phyloP scores from a whole-genome alignment of 139 green algal genomes.

The Coelastrella sp. region DNA sequence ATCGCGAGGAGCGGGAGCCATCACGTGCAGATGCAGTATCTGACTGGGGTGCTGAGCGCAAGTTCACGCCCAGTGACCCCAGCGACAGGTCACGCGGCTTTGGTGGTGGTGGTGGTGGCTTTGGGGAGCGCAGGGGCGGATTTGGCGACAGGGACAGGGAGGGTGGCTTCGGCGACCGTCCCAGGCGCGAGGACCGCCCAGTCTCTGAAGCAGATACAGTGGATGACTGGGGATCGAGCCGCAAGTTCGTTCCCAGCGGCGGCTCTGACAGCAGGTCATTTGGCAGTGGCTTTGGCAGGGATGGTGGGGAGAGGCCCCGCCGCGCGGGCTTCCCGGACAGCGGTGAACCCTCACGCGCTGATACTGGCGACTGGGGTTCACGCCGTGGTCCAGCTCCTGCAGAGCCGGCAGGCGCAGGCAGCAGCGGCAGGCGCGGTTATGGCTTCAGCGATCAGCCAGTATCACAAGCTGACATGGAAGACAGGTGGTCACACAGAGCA shows the following conservation, averaged over 20 bases:
- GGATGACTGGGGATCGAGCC: slow-evolving; percentile 79
- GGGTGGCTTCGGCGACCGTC: slow-evolving; percentile 57
- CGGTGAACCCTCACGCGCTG: slow-evolving; percentile 49
- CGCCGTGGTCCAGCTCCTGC: slow-evolving; percentile 16
- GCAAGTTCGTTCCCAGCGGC: slow-evolving; percentile 70
- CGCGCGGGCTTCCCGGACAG: slow-evolving; percentile 20
- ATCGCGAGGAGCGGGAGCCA: slow-evolving; percentile 60
- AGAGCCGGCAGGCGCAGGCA: slow-evolving; percentile 1
- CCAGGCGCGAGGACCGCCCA: slow-evolving; percentile 51
- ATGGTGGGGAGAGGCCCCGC: slow-evolving; percentile 41
- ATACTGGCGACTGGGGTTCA: slow-evolving; percentile 53
- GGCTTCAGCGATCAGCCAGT: slow-evolving; percentile 43
- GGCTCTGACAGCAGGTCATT: slow-evolving; percentile 24
- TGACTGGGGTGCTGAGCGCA: slow-evolving; percentile 84
- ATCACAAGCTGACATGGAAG: slow-evolving; percentile 48
- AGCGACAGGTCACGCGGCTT: slow-evolving; percentile 51
- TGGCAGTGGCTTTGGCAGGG: slow-evolving; percentile 37
- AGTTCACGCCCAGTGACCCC: slow-evolving; percentile 68
- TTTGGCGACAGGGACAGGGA: slow-evolving; percentile 51
- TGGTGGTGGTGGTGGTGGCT: slow-evolving; percentile 53
- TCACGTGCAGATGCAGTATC: slow-evolving; percentile 82
- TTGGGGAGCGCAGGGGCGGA: slow-evolving; percentile 49
- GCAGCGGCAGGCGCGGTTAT: slow-evolving; percentile 35
- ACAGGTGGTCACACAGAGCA: slow-evolving; percentile 31
- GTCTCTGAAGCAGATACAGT: slow-evolving; percentile 78